Base-by-base conservation (phyloP, 306 rosid genomes). In the Trichosanthes truncata region DNA sequence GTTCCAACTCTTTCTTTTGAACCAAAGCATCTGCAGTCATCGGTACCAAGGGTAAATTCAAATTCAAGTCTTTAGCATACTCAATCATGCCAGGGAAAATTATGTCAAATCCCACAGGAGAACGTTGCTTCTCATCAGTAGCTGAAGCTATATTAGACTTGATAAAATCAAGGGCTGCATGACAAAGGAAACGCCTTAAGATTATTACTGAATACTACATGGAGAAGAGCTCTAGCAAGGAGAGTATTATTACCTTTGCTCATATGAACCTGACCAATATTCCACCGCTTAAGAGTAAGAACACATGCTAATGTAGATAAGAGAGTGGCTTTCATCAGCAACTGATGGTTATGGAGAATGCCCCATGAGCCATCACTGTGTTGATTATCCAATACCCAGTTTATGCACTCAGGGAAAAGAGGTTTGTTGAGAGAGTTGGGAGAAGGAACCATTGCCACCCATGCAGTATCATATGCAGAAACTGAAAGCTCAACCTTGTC, bases 391-490 rank as follows among this genome's bases (percentile, higher is more conserved):
- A 89, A 80, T 60, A 92, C 83, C 97, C 98, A 94, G 49, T 89
- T 82, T 72, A 94, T 65, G 63, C 97, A 91, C 49, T 86, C 84
- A 20, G 97, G 98, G 78, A 92, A 94, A 81, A 85, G 83, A 9
- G 97, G 98, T 36, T 79, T 74, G 17, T 57, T 57, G 9, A 78
- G 69, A 53, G 93, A 87, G 81, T 84, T 73, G 49, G 87, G 86
- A 51, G 93, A 89, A 77, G 93, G 92, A 79, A 91, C 78, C 98
- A 89, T 91, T 38, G 98, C 98, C 71, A 94, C 94, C 97, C 96
- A 88, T 81, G 98, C 95, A 6, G 98, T 94, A 83, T 94, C 97
- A 78, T 92, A 94, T 1, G 91, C 87, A 69, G 98, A 94, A 77
- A 86, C 77, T 35, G 91, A 91, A 68, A 91, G 92, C 74, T 92